A percentile compares a stretch with the other conserved stretches of the same genome.
Conservation (phyloP, 2,329 filamentous ascomycete genomes). For the Lachnellula occidentalis region DNA sequence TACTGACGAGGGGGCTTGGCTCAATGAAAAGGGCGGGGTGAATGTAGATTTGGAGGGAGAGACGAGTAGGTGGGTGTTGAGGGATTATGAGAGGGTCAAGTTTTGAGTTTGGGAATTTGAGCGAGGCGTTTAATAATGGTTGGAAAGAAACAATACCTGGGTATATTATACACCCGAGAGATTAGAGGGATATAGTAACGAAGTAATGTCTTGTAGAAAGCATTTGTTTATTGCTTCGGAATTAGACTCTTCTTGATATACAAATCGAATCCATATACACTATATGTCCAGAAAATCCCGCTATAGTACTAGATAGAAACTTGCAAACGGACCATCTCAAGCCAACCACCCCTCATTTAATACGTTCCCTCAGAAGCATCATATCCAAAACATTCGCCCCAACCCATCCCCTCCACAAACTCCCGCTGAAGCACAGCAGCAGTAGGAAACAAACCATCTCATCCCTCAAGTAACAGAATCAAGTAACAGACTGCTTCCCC, state of each 20-base stretch:
- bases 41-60: slow-evolving; percentile 18
- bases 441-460: background rate
- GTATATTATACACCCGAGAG: background rate
- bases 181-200: background rate
- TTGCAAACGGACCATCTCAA: too few relatives aligned
- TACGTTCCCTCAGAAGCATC: too few relatives aligned
- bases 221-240: too few relatives aligned
- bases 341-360: too few relatives aligned
- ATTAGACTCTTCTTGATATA: too few relatives aligned
- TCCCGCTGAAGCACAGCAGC: too few relatives aligned
- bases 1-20: slow-evolving; percentile 52
- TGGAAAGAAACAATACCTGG: background rate
- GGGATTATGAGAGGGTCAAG: slow-evolving; percentile 15
- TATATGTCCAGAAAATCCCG: too few relatives aligned
- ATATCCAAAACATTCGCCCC: background rate
- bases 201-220: too few relatives aligned
- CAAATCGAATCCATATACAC: too few relatives aligned
- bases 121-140: background rate
- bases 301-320: too few relatives aligned
- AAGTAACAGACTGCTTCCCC: background rate
- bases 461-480: background rate
- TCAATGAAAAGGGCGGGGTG: slow-evolving; percentile 38
- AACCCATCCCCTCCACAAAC: background rate
- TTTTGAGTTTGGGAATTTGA: slow-evolving; percentile 10
- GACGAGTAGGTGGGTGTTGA: slow-evolving; percentile 10